Evolutionary conservation across 2,329 filamentous ascomycete genomes (phyloP).

Genomic region (Coniochaeta sp.): DNA sequence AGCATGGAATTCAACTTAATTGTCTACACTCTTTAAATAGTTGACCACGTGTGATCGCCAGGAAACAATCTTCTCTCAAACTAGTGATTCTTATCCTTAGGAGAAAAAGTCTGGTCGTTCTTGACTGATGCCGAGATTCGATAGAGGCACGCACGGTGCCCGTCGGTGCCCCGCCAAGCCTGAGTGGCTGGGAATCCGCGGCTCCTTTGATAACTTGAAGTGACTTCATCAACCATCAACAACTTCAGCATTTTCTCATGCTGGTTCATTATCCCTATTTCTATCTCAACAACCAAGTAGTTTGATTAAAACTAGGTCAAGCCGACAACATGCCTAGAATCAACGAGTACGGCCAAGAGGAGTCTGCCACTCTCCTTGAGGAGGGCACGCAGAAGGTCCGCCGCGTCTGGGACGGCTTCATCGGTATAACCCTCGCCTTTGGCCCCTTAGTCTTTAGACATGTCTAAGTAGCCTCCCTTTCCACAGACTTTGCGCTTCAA

Average conservation of each 20-base stretch:
- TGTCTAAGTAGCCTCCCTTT: too few species aligned
- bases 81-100: too few species aligned
- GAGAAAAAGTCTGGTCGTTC: too few species aligned
- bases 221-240: neutral
- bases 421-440: too few species aligned
- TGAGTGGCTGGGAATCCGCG: neutral
- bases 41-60: too few species aligned
- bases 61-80: too few species aligned
- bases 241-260: neutral
- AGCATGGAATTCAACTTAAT: too few species aligned
- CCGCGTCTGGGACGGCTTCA: constrained; percentile 54
- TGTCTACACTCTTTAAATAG: too few species aligned
- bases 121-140: neutral
- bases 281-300: neutral
- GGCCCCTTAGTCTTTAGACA: too few species aligned
- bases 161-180: too few species aligned
- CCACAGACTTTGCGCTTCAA: constrained; percentile 67
- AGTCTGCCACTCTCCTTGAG: constrained; percentile 37
- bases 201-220: neutral
- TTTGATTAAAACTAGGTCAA: neutral
- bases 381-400: constrained; percentile 39
- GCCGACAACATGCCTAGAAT: constrained; percentile 20
- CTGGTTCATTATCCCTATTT: neutral
- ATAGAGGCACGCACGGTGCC: neutral
- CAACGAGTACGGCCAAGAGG: constrained; percentile 17